These are phyloP conservation scores for Lipomyces mesembrius DNA, from an alignment of 805 yeast genomes.

Conservation along the genomic window DNA sequence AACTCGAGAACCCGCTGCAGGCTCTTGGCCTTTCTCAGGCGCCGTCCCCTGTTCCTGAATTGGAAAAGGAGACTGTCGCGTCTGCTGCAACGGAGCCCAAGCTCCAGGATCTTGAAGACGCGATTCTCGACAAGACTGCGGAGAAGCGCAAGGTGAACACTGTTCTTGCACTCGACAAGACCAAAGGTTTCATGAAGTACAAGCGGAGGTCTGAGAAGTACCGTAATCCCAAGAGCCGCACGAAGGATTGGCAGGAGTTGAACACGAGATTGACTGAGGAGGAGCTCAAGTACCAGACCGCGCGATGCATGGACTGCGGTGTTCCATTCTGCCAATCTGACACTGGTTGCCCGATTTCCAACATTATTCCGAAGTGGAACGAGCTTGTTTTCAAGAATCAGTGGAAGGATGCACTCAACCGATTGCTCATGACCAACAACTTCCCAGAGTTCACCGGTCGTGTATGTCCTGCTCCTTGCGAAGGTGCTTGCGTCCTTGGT, in stretches of 20 bases:
- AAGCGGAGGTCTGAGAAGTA: conserved; percentile 85
- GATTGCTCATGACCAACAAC: conserved; percentile 93
- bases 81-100: conserved; percentile 87
- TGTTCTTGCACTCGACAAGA: conserved; percentile 69
- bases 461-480: conserved; percentile 99
- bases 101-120: conserved; percentile 87
- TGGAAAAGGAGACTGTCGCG: conserved; percentile 80
- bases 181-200: conserved; percentile 92
- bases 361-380: conserved; percentile 97
- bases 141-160: conserved; percentile 67
- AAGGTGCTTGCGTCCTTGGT: conserved; percentile 94
- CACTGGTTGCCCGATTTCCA: conserved; percentile 97
- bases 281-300: conserved; percentile 88
- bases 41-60: conserved; percentile 16
- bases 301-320: conserved; percentile 99
- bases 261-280: conserved; percentile 79
- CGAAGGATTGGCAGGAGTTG: conserved; percentile 91
- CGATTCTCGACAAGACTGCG: conserved; percentile 69
- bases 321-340: conserved; percentile 98
- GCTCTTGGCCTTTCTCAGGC: conserved; percentile 31
- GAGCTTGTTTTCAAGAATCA: conserved; percentile 92
- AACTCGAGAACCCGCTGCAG: conserved; percentile 47
- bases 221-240: conserved; percentile 74
- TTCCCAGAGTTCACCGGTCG: conserved; percentile 99
- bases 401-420: conserved; percentile 91